phyloP scores from a whole-genome alignment of 768 basidiomycete species.

The Mycena metata region DNA sequence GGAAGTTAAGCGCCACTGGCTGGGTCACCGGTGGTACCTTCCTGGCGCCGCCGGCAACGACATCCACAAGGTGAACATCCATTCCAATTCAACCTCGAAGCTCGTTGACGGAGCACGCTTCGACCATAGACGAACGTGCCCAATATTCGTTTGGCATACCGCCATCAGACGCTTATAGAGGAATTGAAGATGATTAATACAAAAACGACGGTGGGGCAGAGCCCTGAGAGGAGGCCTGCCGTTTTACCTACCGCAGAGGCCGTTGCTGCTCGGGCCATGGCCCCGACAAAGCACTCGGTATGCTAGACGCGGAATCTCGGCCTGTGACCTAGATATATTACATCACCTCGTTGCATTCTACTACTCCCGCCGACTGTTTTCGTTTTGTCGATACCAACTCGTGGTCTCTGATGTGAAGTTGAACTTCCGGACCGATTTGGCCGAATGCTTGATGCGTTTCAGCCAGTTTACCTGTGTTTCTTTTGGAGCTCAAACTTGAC shows the following conservation, averaged over 20 bases:
- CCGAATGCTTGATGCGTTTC: too few relatives aligned
- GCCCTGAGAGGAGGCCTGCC: constrained; percentile 3
- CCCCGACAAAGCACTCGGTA: constrained; percentile 34
- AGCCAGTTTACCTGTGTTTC: too few relatives aligned
- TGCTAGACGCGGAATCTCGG: constrained; percentile 6
- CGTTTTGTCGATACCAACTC: too few relatives aligned
- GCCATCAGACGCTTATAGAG: constrained; percentile 90
- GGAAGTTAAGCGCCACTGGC: constrained; percentile 96
- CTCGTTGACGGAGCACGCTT: constrained; percentile 10
- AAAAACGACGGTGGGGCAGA: constrained; percentile 1
- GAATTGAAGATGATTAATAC: constrained; percentile 80
- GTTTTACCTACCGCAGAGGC: constrained; percentile 49
- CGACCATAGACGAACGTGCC: constrained; percentile 92
- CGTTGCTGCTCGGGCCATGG: constrained; percentile 56
- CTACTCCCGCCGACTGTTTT: too few relatives aligned
- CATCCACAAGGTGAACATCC: constrained; percentile 84
- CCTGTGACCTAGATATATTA: too few relatives aligned
- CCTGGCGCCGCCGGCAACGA: constrained; percentile 95
- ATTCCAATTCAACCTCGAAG: background rate
- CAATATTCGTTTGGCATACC: constrained; percentile 88
- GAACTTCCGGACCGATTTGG: too few relatives aligned
- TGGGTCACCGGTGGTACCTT: constrained; percentile 94
- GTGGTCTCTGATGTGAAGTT: too few relatives aligned
- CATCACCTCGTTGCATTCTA: too few relatives aligned
- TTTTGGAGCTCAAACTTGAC: too few relatives aligned